Evolutionary conservation across 1,139 yeast species (phyloP).

Genomic region (Debaryomyces fabryi): DNA sequence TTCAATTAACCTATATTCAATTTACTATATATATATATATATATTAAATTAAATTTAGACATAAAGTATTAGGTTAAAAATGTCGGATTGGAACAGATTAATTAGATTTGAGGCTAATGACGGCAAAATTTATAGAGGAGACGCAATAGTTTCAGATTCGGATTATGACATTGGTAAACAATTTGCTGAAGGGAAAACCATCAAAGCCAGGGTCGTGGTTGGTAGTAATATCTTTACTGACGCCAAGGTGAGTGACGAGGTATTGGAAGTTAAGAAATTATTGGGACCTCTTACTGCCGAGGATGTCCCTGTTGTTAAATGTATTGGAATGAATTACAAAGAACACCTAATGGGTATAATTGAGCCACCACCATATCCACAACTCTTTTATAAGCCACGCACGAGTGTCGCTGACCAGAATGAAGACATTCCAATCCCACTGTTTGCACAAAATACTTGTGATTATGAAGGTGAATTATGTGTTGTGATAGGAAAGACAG

Average conservation of each 20-base stretch:
- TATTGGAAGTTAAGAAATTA: not conserved
- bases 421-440: not conserved
- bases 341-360: not conserved
- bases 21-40: no score
- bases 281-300: not conserved
- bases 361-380: not conserved
- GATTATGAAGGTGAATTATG: not conserved
- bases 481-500: not conserved
- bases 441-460: not conserved
- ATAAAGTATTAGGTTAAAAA: not conserved
- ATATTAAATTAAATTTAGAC: no score
- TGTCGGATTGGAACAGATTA: constrained; percentile 9
- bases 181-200: not conserved
- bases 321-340: not conserved
- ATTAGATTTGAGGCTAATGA: not conserved
- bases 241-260: not conserved
- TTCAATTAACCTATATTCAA: no score
- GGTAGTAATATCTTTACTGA: not conserved
- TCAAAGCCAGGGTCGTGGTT: not conserved
- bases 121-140: not conserved
- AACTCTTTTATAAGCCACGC: not conserved
- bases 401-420: not conserved
- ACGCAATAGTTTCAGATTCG: not conserved
- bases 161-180: no score
- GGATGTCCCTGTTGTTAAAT: not conserved